Evolutionary conservation across 306 rosid species (phyloP).

Genomic region (Mimosa bimucronata): DNA sequence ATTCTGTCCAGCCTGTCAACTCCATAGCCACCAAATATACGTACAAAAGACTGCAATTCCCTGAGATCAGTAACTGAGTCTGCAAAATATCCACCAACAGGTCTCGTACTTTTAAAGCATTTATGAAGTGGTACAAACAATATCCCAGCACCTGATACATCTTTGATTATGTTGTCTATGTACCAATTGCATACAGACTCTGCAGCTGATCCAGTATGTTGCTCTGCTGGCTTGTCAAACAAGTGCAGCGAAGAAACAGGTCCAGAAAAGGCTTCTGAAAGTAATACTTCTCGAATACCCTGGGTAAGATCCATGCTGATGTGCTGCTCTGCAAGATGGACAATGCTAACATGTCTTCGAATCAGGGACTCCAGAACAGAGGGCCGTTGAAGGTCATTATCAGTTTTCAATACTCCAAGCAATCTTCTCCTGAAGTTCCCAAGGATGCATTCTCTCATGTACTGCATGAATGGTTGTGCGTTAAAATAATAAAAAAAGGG

Average conservation of each 20-base stretch:
- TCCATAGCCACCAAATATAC: constrained; percentile 94
- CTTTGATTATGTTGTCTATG: constrained; percentile 91
- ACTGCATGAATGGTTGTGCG: constrained; percentile 63
- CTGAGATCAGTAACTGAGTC: constrained; percentile 92
- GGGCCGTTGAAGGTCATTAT: constrained; percentile 96
- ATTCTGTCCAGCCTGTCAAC: constrained; percentile 90
- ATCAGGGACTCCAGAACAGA: constrained; percentile 85
- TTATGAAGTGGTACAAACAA: constrained; percentile 90
- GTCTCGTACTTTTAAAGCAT: constrained; percentile 96
- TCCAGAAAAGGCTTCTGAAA: constrained; percentile 88
- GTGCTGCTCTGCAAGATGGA: constrained; percentile 98
- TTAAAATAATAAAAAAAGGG: constrained; percentile 32
- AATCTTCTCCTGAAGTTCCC: constrained; percentile 97
- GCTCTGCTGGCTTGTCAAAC: constrained; percentile 86
- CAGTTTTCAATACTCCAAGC: constrained; percentile 91
- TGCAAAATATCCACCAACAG: constrained; percentile 99
- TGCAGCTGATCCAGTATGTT: constrained; percentile 87
- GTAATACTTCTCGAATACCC: constrained; percentile 93
- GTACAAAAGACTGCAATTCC: constrained; percentile 88
- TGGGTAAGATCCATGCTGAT: constrained; percentile 96
- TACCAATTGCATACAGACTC: constrained; percentile 96
- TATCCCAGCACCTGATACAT: constrained; percentile 91
- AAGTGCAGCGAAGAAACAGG: constrained; percentile 94
- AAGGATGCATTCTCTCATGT: constrained; percentile 99
- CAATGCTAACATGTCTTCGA: constrained; percentile 80